Percentiles rank a stretch among this genome's conserved stretches.
These are phyloP conservation scores for Panicum miliaceum DNA, from an alignment of 176 grass and related monocot genomes.

Conservation along the genomic window DNA sequence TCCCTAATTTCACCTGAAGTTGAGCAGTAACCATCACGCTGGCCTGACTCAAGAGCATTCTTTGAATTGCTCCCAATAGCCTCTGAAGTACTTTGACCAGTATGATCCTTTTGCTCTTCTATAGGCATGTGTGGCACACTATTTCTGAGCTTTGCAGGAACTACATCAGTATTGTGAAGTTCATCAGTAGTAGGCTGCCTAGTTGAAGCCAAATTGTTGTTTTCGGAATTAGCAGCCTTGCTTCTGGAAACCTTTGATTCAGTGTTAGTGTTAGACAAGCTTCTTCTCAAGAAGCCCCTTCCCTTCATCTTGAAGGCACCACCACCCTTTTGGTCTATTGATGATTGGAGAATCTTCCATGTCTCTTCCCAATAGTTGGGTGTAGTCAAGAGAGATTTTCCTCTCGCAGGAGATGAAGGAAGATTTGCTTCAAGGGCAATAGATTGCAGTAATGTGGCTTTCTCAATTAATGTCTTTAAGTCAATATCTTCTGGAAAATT, in stretches of 20 bases:
- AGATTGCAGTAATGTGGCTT: slow-evolving; percentile 72
- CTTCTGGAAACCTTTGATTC: slow-evolving; percentile 55
- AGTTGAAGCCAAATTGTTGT: slow-evolving; percentile 28
- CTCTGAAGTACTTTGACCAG: slow-evolving; percentile 35
- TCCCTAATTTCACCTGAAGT: slow-evolving; percentile 45
- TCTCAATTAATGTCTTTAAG: slow-evolving; percentile 83
- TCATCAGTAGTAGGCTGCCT: slow-evolving; percentile 43
- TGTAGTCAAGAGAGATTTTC: slow-evolving; percentile 51
- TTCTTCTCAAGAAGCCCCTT: slow-evolving; percentile 60
- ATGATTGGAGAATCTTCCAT: slow-evolving; percentile 81
- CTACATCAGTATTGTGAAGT: slow-evolving; percentile 10
- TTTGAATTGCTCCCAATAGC: slow-evolving; percentile 39
- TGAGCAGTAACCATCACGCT: slow-evolving; percentile 8
- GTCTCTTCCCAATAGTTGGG: slow-evolving; percentile 93
- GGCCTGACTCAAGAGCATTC: slow-evolving; percentile 22
- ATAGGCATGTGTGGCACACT: slow-evolving; percentile 5
- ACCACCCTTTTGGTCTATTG: slow-evolving; percentile 46
- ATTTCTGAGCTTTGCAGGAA: slow-evolving; percentile 35
- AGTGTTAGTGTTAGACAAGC: slow-evolving; percentile 32
- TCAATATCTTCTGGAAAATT: slow-evolving; percentile 82
- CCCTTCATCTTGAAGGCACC: slow-evolving; percentile 44
- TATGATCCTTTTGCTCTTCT: slow-evolving; percentile 34
- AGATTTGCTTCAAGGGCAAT: slow-evolving; percentile 80
- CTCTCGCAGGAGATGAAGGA: slow-evolving; percentile 52
- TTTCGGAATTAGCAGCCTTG: slow-evolving; percentile 39